Percentiles rank a stretch among this genome's conserved stretches.
phyloP scores from a whole-genome alignment of 2,329 filamentous ascomycete genomes.

The Colletotrichum gloeosporioides region DNA sequence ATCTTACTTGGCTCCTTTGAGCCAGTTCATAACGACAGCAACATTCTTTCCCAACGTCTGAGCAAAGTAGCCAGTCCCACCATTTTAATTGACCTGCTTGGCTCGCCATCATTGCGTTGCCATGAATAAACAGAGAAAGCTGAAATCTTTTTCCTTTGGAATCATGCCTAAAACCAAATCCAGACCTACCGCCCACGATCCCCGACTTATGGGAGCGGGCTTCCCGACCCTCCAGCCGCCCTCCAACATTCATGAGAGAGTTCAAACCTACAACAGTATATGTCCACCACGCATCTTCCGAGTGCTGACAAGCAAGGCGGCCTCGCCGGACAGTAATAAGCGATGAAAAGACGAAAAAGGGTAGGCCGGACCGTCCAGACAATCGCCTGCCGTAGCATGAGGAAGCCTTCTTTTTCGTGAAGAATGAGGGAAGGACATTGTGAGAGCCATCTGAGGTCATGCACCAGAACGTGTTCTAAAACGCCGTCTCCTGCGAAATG shows the following conservation, averaged over 20 bases:
- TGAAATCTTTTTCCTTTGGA: slow-evolving; percentile 22
- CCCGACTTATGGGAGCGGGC: slow-evolving; percentile 11
- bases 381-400: not conserved
- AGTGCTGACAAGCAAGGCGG: slow-evolving; percentile 4
- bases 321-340: slow-evolving; percentile 9
- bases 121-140: slow-evolving; percentile 22
- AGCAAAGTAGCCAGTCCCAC: slow-evolving; percentile 20
- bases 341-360: slow-evolving; percentile 17
- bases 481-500: slow-evolving; percentile 41
- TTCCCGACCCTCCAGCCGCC: slow-evolving; percentile 3
- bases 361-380: slow-evolving; percentile 7
- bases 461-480: slow-evolving; percentile 57
- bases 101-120: slow-evolving; percentile 20
- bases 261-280: not conserved
- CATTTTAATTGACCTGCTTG: slow-evolving; percentile 22
- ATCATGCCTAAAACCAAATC: slow-evolving; percentile 22
- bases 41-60: slow-evolving; percentile 18
- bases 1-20: not conserved
- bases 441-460: slow-evolving; percentile 56
- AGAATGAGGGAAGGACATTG: slow-evolving; percentile 34
- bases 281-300: slow-evolving; percentile 11
- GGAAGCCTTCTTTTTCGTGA: slow-evolving; percentile 15
- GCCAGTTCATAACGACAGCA: slow-evolving; percentile 10
- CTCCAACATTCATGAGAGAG: slow-evolving; percentile 1
- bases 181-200: slow-evolving; percentile 9